These are phyloP conservation scores for Wickerhamomyces queroliae DNA, from an alignment of 805 yeast genomes.

Conservation along the genomic window DNA sequence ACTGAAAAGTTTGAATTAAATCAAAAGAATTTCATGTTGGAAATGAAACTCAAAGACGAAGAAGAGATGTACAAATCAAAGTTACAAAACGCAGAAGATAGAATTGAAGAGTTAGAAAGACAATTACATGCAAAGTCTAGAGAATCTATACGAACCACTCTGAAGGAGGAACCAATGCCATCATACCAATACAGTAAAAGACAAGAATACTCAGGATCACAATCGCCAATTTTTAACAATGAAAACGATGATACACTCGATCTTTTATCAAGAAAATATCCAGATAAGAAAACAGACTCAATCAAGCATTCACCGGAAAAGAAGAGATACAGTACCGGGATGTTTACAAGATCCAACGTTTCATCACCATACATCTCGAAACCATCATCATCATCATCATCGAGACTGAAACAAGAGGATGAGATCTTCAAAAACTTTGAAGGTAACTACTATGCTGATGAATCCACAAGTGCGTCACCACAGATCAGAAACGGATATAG, in stretches of 20 bases:
- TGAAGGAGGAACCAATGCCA: neutral
- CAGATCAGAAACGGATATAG: neutral
- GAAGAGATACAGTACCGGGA: neutral
- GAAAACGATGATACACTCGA: constrained; percentile 4
- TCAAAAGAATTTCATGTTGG: constrained; percentile 19
- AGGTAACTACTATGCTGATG: neutral
- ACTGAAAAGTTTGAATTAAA: constrained; percentile 24
- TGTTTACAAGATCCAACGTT: neutral
- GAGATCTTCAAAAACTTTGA: neutral
- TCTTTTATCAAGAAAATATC: constrained; percentile 3
- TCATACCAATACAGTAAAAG: no score
- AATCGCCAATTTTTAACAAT: neutral
- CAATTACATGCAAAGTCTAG: constrained; percentile 2
- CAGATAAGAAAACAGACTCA: neutral
- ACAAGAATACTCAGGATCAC: no score
- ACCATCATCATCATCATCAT: neutral
- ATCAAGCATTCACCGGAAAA: constrained; percentile 2
- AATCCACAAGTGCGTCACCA: neutral
- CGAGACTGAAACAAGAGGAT: neutral
- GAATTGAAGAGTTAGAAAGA: constrained; percentile 24
- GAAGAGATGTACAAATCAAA: constrained; percentile 18
- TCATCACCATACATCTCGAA: neutral
- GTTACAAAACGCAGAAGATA: constrained; percentile 17
- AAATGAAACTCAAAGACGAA: constrained; percentile 20
- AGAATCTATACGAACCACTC: neutral